These are phyloP conservation scores for Fonsecaea pedrosoi DNA, from an alignment of 2,329 filamentous ascomycete genomes.

Conservation along the genomic window DNA sequence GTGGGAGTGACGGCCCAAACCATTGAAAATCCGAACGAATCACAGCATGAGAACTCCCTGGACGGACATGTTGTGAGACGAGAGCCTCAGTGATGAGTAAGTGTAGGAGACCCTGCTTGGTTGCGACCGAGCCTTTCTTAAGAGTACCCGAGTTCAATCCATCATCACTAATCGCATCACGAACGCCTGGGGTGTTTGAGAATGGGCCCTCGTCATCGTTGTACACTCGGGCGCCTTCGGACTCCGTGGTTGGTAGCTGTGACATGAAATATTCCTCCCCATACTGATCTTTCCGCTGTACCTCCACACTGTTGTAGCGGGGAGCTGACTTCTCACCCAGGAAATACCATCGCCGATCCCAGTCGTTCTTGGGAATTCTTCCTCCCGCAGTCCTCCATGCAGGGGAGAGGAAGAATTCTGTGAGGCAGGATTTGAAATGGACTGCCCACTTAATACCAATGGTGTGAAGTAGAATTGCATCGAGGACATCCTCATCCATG, in stretches of 20 bases:
- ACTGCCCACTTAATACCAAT: constrained; percentile 61
- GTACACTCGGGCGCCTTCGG: constrained; percentile 49
- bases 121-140: constrained; percentile 53
- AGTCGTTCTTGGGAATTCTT: constrained; percentile 48
- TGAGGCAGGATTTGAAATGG: constrained; percentile 54
- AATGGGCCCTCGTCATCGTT: constrained; percentile 46
- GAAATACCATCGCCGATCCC: constrained; percentile 55
- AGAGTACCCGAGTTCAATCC: constrained; percentile 14
- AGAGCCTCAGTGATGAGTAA: constrained; percentile 63
- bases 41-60: constrained; percentile 45
- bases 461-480: constrained; percentile 62
- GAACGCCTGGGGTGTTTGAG: too few species aligned
- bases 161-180: constrained; percentile 42
- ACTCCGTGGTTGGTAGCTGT: constrained; percentile 56
- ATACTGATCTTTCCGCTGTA: constrained; percentile 49
- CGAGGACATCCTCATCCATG: constrained; percentile 65
- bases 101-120: constrained; percentile 65
- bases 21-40: constrained; percentile 65
- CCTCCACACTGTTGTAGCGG: constrained; percentile 42
- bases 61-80: constrained; percentile 47
- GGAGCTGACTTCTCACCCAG: constrained; percentile 41
- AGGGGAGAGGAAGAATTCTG: constrained; percentile 45
- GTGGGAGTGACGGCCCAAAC: constrained; percentile 65
- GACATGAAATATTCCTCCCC: constrained; percentile 60
- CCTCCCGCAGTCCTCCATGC: constrained; percentile 52